These are phyloP conservation scores for Bisporella sp. DNA, from an alignment of 2,329 filamentous ascomycete genomes.

Conservation along the genomic window DNA sequence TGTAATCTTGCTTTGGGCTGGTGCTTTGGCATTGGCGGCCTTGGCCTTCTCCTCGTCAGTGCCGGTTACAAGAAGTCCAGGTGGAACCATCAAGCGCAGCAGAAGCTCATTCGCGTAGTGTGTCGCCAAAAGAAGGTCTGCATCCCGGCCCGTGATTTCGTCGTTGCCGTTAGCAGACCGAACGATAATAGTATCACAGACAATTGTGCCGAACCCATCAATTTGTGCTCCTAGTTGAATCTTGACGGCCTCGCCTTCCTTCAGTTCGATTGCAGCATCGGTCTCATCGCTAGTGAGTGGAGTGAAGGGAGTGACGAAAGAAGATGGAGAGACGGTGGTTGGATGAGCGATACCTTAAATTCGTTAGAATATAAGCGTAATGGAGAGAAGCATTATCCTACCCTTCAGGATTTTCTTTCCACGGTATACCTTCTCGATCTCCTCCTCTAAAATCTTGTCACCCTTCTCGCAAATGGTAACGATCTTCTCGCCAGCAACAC, in stretches of 20 bases:
- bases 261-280: slow-evolving; percentile 73
- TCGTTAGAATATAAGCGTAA: neutral
- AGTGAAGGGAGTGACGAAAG: slow-evolving; percentile 95
- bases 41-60: slow-evolving; percentile 95
- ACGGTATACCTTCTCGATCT: slow-evolving; percentile 93
- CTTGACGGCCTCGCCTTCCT: slow-evolving; percentile 85
- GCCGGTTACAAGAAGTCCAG: slow-evolving; percentile 75
- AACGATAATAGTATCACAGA: slow-evolving; percentile 86
- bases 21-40: slow-evolving; percentile 73
- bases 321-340: slow-evolving; percentile 88
- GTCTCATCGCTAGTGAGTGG: slow-evolving; percentile 79
- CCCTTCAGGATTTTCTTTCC: slow-evolving; percentile 96
- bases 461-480: slow-evolving; percentile 92
- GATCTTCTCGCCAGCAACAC: slow-evolving; percentile 84
- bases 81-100: slow-evolving; percentile 81
- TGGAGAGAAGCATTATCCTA: slow-evolving; percentile 25
- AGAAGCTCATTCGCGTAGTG: slow-evolving; percentile 95
- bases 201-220: slow-evolving; percentile 91
- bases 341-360: slow-evolving; percentile 82
- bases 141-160: slow-evolving; percentile 66
- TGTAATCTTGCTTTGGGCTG: slow-evolving; percentile 81
- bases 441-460: slow-evolving; percentile 89
- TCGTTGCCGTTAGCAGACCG: slow-evolving; percentile 53
- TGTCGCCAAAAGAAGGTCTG: slow-evolving; percentile 84
- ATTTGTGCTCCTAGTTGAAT: slow-evolving; percentile 99